phyloP scores from a whole-genome alignment of 2,329 filamentous ascomycete genomes.

The Diaporthe helianthi region DNA sequence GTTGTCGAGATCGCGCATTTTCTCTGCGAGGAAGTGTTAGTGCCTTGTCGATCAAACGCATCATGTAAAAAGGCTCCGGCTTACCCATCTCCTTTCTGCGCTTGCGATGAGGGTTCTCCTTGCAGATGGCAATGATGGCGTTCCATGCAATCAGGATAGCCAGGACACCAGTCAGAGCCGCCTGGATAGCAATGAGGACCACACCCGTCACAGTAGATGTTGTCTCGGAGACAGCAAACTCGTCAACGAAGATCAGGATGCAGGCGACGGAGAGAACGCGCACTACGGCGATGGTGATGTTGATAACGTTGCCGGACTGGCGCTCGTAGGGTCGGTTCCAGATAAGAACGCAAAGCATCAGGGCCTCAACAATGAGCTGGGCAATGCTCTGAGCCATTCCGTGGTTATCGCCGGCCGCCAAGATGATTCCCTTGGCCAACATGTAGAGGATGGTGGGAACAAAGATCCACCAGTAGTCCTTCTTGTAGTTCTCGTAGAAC shows the following conservation, averaged over 20 bases:
- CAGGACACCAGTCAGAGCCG: constrained; percentile 79
- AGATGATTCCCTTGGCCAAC: constrained; percentile 85
- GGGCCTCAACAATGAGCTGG: constrained; percentile 79
- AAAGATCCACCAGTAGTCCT: constrained; percentile 97
- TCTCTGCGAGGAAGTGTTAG: constrained; percentile 64
- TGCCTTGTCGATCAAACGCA: constrained; percentile 1
- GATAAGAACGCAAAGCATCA: constrained; percentile 80
- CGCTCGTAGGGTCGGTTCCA: constrained; percentile 89
- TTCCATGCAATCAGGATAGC: constrained; percentile 91
- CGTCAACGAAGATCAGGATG: constrained; percentile 91
- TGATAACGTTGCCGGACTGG: constrained; percentile 89
- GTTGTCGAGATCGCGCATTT: constrained; percentile 78
- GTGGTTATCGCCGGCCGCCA: constrained; percentile 85
- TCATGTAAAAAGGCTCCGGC: constrained; percentile 41
- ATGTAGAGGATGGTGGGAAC: constrained; percentile 88
- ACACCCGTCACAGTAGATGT: constrained; percentile 94
- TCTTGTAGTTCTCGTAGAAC: constrained; percentile 96
- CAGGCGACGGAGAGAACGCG: constrained; percentile 88
- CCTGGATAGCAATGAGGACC: constrained; percentile 92
- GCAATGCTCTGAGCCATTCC: constrained; percentile 81
- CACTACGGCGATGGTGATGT: constrained; percentile 88
- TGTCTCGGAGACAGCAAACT: constrained; percentile 87
- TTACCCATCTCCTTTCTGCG: constrained; percentile 89
- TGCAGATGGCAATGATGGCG: constrained; percentile 80
- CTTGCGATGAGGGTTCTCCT: constrained; percentile 89